Percentiles rank a stretch among this genome's conserved stretches.
Evolutionary conservation across 805 yeast genomes (phyloP).

Genomic region (Candida glaebosa): DNA sequence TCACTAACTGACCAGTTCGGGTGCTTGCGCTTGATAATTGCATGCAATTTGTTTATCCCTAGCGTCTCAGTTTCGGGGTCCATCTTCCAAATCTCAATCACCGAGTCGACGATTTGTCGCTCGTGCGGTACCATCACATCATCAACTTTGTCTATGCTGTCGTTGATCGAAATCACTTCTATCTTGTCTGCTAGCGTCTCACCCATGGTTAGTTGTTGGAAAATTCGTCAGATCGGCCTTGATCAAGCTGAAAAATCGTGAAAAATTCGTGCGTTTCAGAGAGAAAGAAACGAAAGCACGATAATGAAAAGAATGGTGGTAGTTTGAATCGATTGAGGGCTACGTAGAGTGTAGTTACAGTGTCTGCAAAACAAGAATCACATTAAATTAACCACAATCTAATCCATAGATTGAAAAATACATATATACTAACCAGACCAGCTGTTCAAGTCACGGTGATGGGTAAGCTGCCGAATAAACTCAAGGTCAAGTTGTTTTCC

Average conservation of each 20-base stretch:
- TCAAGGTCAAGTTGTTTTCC: constrained; percentile 23
- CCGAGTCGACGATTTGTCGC: constrained; percentile 55
- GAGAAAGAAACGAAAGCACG: too few species aligned
- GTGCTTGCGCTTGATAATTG: constrained; percentile 46
- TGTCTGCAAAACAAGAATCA: too few species aligned
- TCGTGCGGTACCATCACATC: constrained; percentile 49
- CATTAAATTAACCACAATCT: too few species aligned
- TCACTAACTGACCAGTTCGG: constrained; percentile 64
- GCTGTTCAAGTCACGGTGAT: background rate
- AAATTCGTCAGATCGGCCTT: too few species aligned
- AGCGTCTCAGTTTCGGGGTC: constrained; percentile 61
- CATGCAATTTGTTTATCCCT: constrained; percentile 52
- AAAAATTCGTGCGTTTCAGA: too few species aligned
- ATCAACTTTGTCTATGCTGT: constrained; percentile 15
- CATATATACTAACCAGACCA: too few species aligned
- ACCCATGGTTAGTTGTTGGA: constrained; percentile 1
- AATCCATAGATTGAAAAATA: too few species aligned
- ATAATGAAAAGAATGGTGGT: too few species aligned
- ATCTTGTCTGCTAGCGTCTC: constrained; percentile 17
- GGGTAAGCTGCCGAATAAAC: constrained; percentile 17
- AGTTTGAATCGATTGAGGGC: too few species aligned
- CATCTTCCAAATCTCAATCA: constrained; percentile 64
- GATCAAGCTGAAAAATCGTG: too few species aligned
- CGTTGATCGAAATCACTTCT: constrained; percentile 38
- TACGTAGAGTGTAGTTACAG: too few species aligned